Evolutionary conservation across 2,329 filamentous ascomycete genomes (phyloP).

Genomic region (Sporothrix euskadiensis): DNA sequence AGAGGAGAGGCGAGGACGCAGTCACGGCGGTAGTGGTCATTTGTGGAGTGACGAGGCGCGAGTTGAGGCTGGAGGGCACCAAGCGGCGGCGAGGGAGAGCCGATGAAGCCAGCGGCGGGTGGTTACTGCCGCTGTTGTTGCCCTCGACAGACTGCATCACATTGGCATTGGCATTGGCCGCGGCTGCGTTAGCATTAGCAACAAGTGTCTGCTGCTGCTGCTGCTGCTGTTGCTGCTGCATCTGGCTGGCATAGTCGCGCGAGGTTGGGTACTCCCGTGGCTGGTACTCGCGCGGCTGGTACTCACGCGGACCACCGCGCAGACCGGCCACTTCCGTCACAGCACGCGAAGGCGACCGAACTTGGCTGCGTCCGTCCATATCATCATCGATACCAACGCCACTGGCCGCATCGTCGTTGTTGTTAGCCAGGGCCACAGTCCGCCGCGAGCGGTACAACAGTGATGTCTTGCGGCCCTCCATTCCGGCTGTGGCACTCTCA

Average conservation of each 20-base stretch:
- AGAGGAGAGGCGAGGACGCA: slow-evolving; percentile 23
- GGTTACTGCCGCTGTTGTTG: not conserved
- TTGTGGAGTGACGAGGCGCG: slow-evolving; percentile 48
- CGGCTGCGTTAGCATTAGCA: slow-evolving; percentile 28
- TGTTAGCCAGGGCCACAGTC: slow-evolving; percentile 48
- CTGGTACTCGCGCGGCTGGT: slow-evolving; percentile 31
- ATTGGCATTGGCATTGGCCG: slow-evolving; percentile 29
- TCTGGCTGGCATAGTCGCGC: slow-evolving; percentile 26
- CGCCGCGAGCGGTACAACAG: slow-evolving; percentile 48
- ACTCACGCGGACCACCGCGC: slow-evolving; percentile 45
- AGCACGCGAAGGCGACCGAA: slow-evolving; percentile 59
- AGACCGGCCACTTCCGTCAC: slow-evolving; percentile 54
- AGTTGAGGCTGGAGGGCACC: slow-evolving; percentile 51
- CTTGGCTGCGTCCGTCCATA: slow-evolving; percentile 40
- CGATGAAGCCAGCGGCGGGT: slow-evolving; percentile 43
- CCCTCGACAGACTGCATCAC: not conserved
- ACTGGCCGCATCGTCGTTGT: slow-evolving; percentile 43
- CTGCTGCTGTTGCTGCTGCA: slow-evolving; percentile 4
- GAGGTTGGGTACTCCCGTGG: slow-evolving; percentile 33
- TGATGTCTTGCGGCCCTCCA: slow-evolving; percentile 51
- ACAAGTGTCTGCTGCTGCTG: not conserved
- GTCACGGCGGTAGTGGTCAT: slow-evolving; percentile 39
- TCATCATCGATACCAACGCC: slow-evolving; percentile 41
- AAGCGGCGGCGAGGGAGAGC: slow-evolving; percentile 57
- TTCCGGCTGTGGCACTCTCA: slow-evolving; percentile 35